phyloP scores from a whole-genome alignment of 164 flowering plant species.

The Paratinospora sagittata region DNA sequence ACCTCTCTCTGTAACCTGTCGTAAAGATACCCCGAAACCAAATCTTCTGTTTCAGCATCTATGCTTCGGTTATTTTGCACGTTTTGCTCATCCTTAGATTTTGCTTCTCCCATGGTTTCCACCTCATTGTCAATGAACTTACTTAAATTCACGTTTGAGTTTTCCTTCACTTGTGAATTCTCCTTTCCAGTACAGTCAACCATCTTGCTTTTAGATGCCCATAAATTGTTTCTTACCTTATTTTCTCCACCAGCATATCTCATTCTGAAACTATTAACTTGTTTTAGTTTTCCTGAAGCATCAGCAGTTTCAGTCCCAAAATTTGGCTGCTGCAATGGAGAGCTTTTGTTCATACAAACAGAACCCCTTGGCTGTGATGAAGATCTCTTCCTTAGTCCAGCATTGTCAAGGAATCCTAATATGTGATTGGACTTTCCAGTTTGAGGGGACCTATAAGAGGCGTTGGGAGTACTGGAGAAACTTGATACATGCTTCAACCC shows the following conservation, averaged over 20 bases:
- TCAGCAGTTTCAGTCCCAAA: constrained; percentile 18
- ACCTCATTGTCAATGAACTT: constrained; percentile 19
- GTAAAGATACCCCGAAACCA: constrained; percentile 81
- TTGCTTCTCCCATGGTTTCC: constrained; percentile 24
- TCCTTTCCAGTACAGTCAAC: constrained; percentile 50
- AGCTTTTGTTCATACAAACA: constrained; percentile 20
- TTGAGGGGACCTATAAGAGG: constrained; percentile 29
- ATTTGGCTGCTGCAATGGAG: constrained; percentile 38
- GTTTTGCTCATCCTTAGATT: constrained; percentile 17
- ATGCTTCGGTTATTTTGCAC: constrained; percentile 18
- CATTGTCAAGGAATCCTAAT: constrained; percentile 46
- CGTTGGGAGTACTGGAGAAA: constrained; percentile 25
- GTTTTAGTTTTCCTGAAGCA: constrained; percentile 24
- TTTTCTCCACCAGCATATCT: constrained; percentile 33
- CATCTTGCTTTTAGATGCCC: constrained; percentile 56
- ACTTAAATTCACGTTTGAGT: constrained; percentile 20
- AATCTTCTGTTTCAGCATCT: constrained; percentile 35
- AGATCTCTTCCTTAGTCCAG: constrained; percentile 52
- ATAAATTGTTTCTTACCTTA: constrained; percentile 34
- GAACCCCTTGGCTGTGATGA: constrained; percentile 74
- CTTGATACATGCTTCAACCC: constrained; percentile 54
- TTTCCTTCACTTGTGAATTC: constrained; percentile 36
- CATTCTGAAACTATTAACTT: constrained; percentile 31
- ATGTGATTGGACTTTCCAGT: constrained; percentile 39
- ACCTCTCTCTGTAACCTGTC: constrained; percentile 85